Evolutionary conservation across 805 yeast genomes (phyloP), one percentile per base, ranked within the genome.

Genomic region (Metschnikowia arizonensis): DNA sequence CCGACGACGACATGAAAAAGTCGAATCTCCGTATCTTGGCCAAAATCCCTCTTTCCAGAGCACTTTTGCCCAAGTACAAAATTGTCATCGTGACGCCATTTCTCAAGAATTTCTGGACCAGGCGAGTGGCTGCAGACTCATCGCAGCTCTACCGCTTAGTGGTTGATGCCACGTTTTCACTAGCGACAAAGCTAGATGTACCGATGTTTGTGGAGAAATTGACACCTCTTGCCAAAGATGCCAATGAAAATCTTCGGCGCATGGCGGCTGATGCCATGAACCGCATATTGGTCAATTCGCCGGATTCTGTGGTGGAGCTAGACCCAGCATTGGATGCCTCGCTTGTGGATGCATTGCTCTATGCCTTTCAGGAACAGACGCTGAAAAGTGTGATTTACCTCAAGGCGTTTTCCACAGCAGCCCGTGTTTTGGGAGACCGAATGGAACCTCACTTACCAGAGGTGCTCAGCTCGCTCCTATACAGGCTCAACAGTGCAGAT

Each of bases 1-100:
- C 93, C 0, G 96, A 88, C 58, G 95, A 86, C 49, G 96, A 89
- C 40, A 85, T 90, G 91, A 81, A 79, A 55, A 77, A 77, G 48
- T 77, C 89, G 0, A 84, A 90, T 2, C 62, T 93, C 47, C 68
- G 74, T 25, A 86, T 87, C 6, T 66, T 90, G 25, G 82, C 77
- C 44, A 82, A 77, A 48, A 79, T 93, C 54, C 79, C 88, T 11
- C 63, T 77, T 1, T 71, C 85, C 1, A 81, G 77, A 10, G 79
- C 79, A 10, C 72, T 87, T 11, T 73, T 81, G 10, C 70, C 68
- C 12, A 63, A 63, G 21, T 65, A 69, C 34, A 73, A 69, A 5
- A 45, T 40, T 5, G 78, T 79, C 18, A 73, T 85, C 1, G 61
- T 81, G 3, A 77, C 79, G 0, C 76, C 81, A 0, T 87, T 88